phyloP scores from a whole-genome alignment of 2,329 filamentous ascomycete genomes.

The Tolypocladium inflatum region DNA sequence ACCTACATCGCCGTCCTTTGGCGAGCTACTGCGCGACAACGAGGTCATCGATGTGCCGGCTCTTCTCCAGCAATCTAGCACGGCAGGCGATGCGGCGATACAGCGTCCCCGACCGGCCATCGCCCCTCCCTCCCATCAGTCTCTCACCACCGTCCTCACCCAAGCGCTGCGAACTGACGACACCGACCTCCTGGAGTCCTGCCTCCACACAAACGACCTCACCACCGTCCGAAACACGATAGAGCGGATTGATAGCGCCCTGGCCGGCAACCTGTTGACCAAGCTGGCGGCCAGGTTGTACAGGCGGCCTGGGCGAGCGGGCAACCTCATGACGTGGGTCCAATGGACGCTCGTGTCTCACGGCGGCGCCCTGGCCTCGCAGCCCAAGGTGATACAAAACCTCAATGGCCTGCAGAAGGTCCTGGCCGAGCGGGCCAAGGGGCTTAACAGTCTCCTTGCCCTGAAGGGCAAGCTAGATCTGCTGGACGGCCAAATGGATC shows the following conservation, averaged over 20 bases:
- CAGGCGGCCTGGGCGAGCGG: slow-evolving; percentile 77
- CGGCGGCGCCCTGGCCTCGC: slow-evolving; percentile 79
- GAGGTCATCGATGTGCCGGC: slow-evolving; percentile 69
- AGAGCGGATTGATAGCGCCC: slow-evolving; percentile 75
- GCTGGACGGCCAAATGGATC: slow-evolving; percentile 78
- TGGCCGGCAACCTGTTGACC: slow-evolving; percentile 69
- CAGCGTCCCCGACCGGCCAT: slow-evolving; percentile 37
- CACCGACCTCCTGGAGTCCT: slow-evolving; percentile 79
- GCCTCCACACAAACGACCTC: slow-evolving; percentile 70
- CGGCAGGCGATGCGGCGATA: slow-evolving; percentile 20
- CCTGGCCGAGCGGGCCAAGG: slow-evolving; percentile 74
- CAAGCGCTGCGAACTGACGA: slow-evolving; percentile 93
- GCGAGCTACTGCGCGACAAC: slow-evolving; percentile 68
- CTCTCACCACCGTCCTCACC: slow-evolving; percentile 83
- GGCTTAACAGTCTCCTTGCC: slow-evolving; percentile 71
- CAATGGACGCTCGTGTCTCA: slow-evolving; percentile 91
- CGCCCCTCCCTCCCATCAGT: slow-evolving; percentile 61
- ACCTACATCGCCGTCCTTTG: slow-evolving; percentile 61
- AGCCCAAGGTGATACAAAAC: slow-evolving; percentile 72
- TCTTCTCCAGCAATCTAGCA: slow-evolving; percentile 36
- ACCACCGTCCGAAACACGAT: slow-evolving; percentile 79
- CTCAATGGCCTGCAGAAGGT: slow-evolving; percentile 76
- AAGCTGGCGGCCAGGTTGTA: slow-evolving; percentile 83
- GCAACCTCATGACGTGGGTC: slow-evolving; percentile 87
- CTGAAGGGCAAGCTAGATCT: slow-evolving; percentile 95